Evolutionary conservation across 192 early-diverging fungal species (phyloP), one percentile per base, ranked within the genome.

Genomic region (Powellomyces hirtus): DNA sequence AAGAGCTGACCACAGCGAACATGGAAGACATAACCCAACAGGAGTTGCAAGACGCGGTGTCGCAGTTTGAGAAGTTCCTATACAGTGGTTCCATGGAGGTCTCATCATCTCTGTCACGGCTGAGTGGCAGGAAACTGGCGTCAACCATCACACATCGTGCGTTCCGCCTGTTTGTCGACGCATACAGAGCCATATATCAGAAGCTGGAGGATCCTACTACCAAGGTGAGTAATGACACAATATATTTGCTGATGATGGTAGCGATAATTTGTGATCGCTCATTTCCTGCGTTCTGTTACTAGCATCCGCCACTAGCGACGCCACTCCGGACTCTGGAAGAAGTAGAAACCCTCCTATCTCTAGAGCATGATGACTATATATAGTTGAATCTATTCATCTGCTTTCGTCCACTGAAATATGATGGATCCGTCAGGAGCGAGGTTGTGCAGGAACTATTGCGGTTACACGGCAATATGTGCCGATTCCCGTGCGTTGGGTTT

Each of bases 51-150:
- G 69, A 71, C 16, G 71, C 80, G 20, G 71, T 94, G 68, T 75
- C 86, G 4, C 70, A 74, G 36, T 67, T 94, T 18, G 91, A 93
- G 59, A 77, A 71, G 22, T 94, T 88, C 68, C 75, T 94, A 30
- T 79, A 83, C 29, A 73, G 78, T 6, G 81, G 77, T 1, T 77
- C 77, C 44, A 52, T 86, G 50, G 91, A 94, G 64, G 75, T 80
- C 8, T 72, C 84, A 24, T 60, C 80, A 29, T 75, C 73, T 57
- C 74, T 85, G 18, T 71, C 74, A 34, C 73, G 83, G 64, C 62
- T 81, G 20, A 66, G 44, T 34, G 31, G 51, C 2, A 37, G 58
- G 18, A 52, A 66, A 52, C 26, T 75, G 11, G 66, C 77, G 10
- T 58, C 36, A 40, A 13, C 16, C 24, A 81, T 89, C 13, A 81